Percentiles rank a stretch among this genome's conserved stretches.
Evolutionary conservation across 2,329 filamentous ascomycete species (phyloP).

Genomic region (Aspergillus tamarii): DNA sequence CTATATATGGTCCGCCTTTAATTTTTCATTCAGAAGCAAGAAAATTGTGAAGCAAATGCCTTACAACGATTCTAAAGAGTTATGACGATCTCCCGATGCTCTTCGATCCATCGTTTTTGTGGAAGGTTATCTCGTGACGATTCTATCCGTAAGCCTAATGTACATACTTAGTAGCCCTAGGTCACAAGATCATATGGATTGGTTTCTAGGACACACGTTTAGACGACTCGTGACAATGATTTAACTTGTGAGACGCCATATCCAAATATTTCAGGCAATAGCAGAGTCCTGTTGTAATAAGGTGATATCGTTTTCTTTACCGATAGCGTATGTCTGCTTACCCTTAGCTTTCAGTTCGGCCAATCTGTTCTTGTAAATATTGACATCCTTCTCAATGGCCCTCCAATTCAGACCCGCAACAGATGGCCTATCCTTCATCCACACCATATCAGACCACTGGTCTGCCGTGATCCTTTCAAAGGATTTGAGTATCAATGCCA

Average conservation of each 20-base stretch:
- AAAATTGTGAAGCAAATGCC: neutral
- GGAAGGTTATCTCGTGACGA: no score
- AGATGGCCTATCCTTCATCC: constrained; percentile 16
- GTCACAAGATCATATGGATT: neutral
- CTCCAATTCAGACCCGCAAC: constrained; percentile 31
- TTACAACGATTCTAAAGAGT: neutral
- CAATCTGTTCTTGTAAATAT: constrained; percentile 3
- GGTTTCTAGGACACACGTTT: neutral
- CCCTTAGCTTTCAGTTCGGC: neutral
- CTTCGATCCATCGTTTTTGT: no score
- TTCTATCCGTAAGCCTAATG: neutral
- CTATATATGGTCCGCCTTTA: no score
- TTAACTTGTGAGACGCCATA: neutral
- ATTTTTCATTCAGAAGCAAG: no score
- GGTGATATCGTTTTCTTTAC: neutral
- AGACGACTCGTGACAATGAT: neutral
- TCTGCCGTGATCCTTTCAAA: constrained; percentile 27
- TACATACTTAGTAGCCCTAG: neutral
- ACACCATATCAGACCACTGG: constrained; percentile 27
- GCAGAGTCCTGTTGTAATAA: neutral
- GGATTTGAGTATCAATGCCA: constrained; percentile 32
- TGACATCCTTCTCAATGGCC: constrained; percentile 20
- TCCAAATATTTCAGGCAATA: neutral
- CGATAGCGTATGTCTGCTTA: neutral
- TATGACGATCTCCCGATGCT: neutral